Evolutionary conservation across 257 asterid genomes (phyloP), one percentile per base, ranked within the genome.

Genomic region (Dorcoceras hygrometricum): DNA sequence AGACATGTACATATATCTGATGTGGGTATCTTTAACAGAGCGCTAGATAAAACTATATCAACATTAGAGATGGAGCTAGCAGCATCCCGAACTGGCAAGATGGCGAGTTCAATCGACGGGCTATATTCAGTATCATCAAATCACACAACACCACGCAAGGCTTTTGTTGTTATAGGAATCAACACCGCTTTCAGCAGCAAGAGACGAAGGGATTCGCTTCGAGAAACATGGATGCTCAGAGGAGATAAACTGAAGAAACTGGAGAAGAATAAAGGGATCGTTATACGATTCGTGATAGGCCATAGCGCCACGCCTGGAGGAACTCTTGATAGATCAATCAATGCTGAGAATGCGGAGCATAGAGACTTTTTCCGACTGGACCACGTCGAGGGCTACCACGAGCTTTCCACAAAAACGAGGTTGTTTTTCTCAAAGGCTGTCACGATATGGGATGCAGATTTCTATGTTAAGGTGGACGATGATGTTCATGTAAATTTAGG

Each of bases 381-480:
- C 16, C 96, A 89, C 8, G 76, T 83, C 0, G 96, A 86, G 64
- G 95, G 89, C 24, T 89, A 86, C 72, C 87, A 84, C 66, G 71
- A 79, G 68, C 82, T 89, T 3, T 89, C 96, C 23, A 74, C 87
- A 2, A 89, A 89, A 65, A 89, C 96, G 0, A 72, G 84, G 3
- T 14, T 83, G 58, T 89, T 75, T 39, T 86, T 89, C 84, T 76
- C 96, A 0, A 86, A 79, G 0, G 96, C 88, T 0, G 80, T 86
- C 8, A 48, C 84, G 0, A 77, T 68, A 0, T 89, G 96, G 96
- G 95, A 89, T 24, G 96, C 96, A 1, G 79, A 86, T 1, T 89
- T 84, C 83, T 89, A 86, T 19, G 83, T 89, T 10, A 89, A 86
- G 71, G 88, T 89, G n/a, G 96, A 89, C 27, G 96, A 89, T 51